Conservation (phyloP, 2,329 filamentous ascomycete species). For the Dactylonectria estremocensis region DNA sequence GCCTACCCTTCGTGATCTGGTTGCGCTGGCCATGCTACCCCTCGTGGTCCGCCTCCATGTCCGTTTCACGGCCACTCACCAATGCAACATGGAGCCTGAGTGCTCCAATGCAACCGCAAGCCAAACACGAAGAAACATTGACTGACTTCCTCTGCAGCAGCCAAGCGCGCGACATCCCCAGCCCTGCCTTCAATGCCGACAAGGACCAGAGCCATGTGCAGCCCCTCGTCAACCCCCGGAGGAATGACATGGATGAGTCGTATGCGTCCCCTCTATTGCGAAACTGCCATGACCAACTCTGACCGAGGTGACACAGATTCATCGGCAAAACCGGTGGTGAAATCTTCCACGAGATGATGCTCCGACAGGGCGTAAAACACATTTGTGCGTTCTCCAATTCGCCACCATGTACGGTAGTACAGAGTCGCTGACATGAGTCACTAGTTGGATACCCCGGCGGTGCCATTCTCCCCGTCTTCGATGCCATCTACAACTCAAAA, state of each 20-base stretch:
- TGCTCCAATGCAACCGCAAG: constrained; percentile 13
- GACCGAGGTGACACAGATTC: constrained; percentile 69
- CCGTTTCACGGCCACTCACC: constrained; percentile 10
- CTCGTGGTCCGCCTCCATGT: constrained; percentile 26
- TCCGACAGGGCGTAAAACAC: constrained; percentile 91
- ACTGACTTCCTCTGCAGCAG: constrained; percentile 42
- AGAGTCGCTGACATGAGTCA: constrained; percentile 42
- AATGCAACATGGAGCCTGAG: constrained; percentile 11
- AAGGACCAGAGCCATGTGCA: constrained; percentile 74
- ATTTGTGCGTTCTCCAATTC: constrained; percentile 78
- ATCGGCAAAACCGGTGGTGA: constrained; percentile 96
- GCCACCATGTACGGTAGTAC: neutral
- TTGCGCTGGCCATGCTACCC: constrained; percentile 30
- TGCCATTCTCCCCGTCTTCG: constrained; percentile 97
- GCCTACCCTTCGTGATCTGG: neutral
- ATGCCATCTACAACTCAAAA: constrained; percentile 98
- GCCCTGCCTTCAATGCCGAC: constrained; percentile 72
- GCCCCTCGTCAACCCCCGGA: constrained; percentile 73
- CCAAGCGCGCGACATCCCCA: constrained; percentile 71
- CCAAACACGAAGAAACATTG: constrained; percentile 27
- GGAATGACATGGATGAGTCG: constrained; percentile 84
- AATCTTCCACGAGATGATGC: constrained; percentile 99
- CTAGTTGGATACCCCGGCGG: constrained; percentile 91
- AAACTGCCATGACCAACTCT: constrained; percentile 14
- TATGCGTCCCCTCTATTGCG: constrained; percentile 62